Percentiles rank a stretch among this genome's conserved stretches.
Evolutionary conservation across 371 early-diverging fungal species (phyloP).

Genomic region (Mucor irregularis): DNA sequence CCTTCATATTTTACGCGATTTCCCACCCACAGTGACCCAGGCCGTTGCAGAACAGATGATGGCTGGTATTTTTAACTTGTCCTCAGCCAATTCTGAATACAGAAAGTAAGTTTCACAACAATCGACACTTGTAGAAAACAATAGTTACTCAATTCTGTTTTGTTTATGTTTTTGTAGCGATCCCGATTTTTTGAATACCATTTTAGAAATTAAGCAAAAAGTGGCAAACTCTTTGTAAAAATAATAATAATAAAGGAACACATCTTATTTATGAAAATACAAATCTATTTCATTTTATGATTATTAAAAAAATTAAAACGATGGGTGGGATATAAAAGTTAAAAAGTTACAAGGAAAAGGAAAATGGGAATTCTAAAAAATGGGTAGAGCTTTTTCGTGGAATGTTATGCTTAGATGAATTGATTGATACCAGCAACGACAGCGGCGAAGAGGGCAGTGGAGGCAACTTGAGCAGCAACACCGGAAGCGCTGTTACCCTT

Average conservation of each 20-base stretch:
- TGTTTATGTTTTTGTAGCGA: constrained; percentile 23
- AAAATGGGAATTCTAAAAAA: neutral
- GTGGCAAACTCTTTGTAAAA: constrained; percentile 42
- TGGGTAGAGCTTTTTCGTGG: neutral
- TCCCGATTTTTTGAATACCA: constrained; percentile 45
- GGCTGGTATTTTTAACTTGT: constrained; percentile 74
- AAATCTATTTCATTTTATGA: no score
- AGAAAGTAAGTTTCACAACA: constrained; percentile 45
- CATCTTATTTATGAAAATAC: neutral
- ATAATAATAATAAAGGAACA: neutral
- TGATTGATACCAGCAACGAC: constrained; percentile 4
- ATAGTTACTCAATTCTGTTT: no score
- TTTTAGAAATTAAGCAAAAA: constrained; percentile 51
- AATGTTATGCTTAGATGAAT: constrained; percentile 1
- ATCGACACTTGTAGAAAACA: neutral
- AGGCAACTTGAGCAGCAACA: neutral
- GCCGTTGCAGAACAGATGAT: constrained; percentile 77
- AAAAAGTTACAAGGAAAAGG: neutral
- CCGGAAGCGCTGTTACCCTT: neutral
- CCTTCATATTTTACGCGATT: constrained; percentile 58
- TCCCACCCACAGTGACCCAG: constrained; percentile 68
- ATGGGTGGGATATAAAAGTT: no score
- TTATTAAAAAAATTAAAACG: neutral
- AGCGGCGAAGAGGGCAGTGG: constrained; percentile 3
- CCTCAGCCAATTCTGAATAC: constrained; percentile 48